These are phyloP conservation scores for Lumnitzera racemosa DNA, from an alignment of 345 rosid genomes.

Conservation along the genomic window DNA sequence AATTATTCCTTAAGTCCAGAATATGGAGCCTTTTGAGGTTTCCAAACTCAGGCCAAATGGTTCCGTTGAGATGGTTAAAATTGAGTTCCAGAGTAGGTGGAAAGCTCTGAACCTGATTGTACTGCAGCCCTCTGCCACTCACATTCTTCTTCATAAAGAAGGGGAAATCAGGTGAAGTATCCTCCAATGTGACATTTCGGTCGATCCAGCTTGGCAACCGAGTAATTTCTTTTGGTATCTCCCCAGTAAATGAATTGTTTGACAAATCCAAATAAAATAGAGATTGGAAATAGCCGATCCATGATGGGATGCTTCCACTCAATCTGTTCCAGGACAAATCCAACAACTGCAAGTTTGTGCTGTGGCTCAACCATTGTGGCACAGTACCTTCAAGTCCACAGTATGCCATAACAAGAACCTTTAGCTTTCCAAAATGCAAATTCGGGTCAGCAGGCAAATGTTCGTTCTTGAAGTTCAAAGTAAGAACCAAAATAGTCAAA, in stretches of 20 bases:
- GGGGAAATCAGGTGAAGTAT: slow-evolving; percentile 15
- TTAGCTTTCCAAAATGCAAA: slow-evolving; percentile 50
- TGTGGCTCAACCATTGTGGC: slow-evolving; percentile 55
- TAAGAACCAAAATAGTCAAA: slow-evolving; percentile 53
- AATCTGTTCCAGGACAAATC: slow-evolving; percentile 84
- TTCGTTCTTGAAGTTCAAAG: slow-evolving; percentile 55
- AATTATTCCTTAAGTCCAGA: slow-evolving; percentile 9
- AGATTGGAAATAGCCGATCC: slow-evolving; percentile 9
- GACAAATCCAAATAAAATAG: slow-evolving; percentile 16
- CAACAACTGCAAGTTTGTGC: slow-evolving; percentile 52
- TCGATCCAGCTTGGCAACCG: slow-evolving; percentile 4
- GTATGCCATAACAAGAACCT: slow-evolving; percentile 52
- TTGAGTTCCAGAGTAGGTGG: slow-evolving; percentile 14
- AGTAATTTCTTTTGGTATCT: slow-evolving; percentile 11
- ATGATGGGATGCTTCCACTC: slow-evolving; percentile 45
- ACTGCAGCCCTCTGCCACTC: slow-evolving; percentile 10
- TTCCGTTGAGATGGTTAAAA: slow-evolving; percentile 8
- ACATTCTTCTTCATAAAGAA: slow-evolving; percentile 14
- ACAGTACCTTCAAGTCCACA: slow-evolving; percentile 55
- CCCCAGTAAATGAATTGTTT: slow-evolving; percentile 12
- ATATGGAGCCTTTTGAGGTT: slow-evolving; percentile 13
- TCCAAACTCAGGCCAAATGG: slow-evolving; percentile 14
- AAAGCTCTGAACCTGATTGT: slow-evolving; percentile 15
- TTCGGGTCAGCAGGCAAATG: slow-evolving; percentile 37
- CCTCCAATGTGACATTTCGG: slow-evolving; percentile 8